Evolutionary conservation across 1,139 yeast genomes (phyloP).

Genomic region (Hansenula sp.): DNA sequence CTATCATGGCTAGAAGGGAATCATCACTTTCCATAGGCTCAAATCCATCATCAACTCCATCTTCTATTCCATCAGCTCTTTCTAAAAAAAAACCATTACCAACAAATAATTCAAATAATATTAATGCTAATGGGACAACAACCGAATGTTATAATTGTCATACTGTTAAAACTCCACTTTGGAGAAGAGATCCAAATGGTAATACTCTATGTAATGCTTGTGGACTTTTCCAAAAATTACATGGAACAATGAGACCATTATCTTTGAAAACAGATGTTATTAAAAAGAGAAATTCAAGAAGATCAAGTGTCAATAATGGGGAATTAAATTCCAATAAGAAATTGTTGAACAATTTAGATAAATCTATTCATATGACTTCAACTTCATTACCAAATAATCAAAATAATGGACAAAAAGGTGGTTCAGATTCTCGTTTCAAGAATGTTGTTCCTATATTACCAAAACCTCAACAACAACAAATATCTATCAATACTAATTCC

Average conservation of each 20-base stretch:
- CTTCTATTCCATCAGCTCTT: constrained; percentile 7
- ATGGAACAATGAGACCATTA: constrained; percentile 92
- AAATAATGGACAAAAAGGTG: constrained; percentile 4
- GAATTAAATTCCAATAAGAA: constrained; percentile 12
- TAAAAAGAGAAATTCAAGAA: constrained; percentile 60
- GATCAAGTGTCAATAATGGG: constrained; percentile 18
- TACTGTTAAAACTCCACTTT: constrained; percentile 89
- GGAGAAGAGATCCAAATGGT: constrained; percentile 95
- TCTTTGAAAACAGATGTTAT: constrained; percentile 92
- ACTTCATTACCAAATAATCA: constrained; percentile 7
- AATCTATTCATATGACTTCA: constrained; percentile 13
- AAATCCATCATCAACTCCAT: constrained; percentile 10
- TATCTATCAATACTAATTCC: background rate
- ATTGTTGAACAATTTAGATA: constrained; percentile 16
- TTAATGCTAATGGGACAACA: background rate
- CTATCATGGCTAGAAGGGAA: constrained; percentile 9
- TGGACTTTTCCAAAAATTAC: constrained; percentile 87
- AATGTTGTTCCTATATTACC: constrained; percentile 23
- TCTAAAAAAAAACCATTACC: constrained; percentile 19
- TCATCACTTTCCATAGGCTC: constrained; percentile 12
- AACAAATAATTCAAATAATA: constrained; percentile 7
- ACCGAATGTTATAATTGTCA: constrained; percentile 79
- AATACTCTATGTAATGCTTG: constrained; percentile 96
- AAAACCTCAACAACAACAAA: constrained; percentile 14
- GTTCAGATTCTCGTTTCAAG: constrained; percentile 12